Conservation (phyloP, 495 filamentous ascomycete species). For the Annulohypoxylon bovei region DNA sequence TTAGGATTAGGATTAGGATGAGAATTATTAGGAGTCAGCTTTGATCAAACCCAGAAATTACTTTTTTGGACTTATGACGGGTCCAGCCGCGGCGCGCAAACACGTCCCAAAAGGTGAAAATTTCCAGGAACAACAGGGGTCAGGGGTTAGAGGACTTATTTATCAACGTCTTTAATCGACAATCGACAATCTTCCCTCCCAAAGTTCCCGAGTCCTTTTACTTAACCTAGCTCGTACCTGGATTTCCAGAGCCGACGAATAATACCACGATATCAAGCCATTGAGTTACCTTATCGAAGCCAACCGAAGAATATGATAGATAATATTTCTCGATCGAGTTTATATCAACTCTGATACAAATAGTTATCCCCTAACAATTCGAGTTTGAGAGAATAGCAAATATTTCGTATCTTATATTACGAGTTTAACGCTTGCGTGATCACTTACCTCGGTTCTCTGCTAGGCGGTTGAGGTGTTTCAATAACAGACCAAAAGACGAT, state of each 20-base stretch:
- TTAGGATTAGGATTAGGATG: background rate
- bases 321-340: background rate
- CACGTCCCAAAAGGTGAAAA: slow-evolving; percentile 39
- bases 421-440: background rate
- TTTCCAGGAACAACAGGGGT: slow-evolving; percentile 40
- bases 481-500: slow-evolving; percentile 16
- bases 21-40: slow-evolving; percentile 9
- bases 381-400: background rate
- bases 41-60: slow-evolving; percentile 23
- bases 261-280: background rate
- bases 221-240: background rate
- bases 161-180: slow-evolving; percentile 28
- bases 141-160: slow-evolving; percentile 27
- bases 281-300: background rate
- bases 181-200: slow-evolving; percentile 18
- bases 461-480: background rate
- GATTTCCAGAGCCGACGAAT: background rate
- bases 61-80: slow-evolving; percentile 36
- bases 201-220: slow-evolving; percentile 10
- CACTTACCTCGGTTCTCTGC: slow-evolving; percentile 30
- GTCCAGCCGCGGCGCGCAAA: slow-evolving; percentile 41
- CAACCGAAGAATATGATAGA: background rate
- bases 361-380: background rate
- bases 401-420: slow-evolving; percentile 3
- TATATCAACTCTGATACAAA: background rate